Percentiles rank a stretch among this genome's conserved stretches.
phyloP scores from a whole-genome alignment of 2,329 filamentous ascomycete genomes.

The Colletotrichum sp. region DNA sequence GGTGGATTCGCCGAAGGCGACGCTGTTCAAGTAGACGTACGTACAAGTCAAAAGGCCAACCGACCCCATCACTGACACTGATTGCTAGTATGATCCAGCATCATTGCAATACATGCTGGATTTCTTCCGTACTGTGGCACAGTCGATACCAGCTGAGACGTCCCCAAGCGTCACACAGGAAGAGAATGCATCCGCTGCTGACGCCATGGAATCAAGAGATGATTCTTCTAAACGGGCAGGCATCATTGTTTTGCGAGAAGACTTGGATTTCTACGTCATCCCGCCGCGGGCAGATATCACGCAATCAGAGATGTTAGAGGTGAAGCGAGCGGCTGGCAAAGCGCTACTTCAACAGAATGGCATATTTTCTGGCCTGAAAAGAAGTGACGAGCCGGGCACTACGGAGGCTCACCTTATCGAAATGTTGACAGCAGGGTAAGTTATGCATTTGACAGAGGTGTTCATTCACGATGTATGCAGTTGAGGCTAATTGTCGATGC shows the following conservation, averaged over 20 bases:
- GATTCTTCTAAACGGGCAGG: slow-evolving; percentile 91
- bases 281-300: slow-evolving; percentile 85
- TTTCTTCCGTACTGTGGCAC: slow-evolving; percentile 94
- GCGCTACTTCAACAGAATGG: slow-evolving; percentile 89
- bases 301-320: slow-evolving; percentile 90
- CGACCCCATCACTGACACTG: background rate
- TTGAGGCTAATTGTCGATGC: background rate
- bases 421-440: slow-evolving; percentile 97
- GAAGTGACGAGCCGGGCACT: slow-evolving; percentile 93
- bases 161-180: slow-evolving; percentile 71
- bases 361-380: slow-evolving; percentile 93
- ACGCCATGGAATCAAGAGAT: slow-evolving; percentile 71
- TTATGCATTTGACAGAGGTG: slow-evolving; percentile 17
- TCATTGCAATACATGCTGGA: slow-evolving; percentile 99
- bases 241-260: slow-evolving; percentile 95
- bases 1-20: slow-evolving; percentile 91
- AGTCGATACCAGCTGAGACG: slow-evolving; percentile 84
- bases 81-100: slow-evolving; percentile 85
- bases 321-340: slow-evolving; percentile 89
- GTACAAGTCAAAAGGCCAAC: slow-evolving; percentile 41
- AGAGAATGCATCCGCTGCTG: slow-evolving; percentile 66
- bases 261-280: slow-evolving; percentile 97
- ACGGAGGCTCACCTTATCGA: slow-evolving; percentile 98
- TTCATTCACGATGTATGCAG: background rate
- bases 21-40: slow-evolving; percentile 95